These are phyloP conservation scores for Volutella citrinella DNA, from an alignment of 2,329 filamentous ascomycete genomes.

Conservation along the genomic window DNA sequence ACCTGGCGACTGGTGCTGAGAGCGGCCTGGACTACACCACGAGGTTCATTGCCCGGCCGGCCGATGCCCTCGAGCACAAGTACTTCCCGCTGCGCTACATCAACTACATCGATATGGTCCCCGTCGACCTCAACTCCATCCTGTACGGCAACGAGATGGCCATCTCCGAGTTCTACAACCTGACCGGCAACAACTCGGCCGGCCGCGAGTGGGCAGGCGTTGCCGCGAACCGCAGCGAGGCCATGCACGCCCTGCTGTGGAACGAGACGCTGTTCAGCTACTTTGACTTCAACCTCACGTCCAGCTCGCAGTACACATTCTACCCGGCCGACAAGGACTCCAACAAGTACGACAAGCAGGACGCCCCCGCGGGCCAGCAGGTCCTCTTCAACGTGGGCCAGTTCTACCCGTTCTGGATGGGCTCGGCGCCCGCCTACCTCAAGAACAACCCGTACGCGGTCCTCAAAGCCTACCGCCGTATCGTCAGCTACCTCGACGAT, in stretches of 20 bases:
- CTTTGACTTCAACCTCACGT: constrained; percentile 68
- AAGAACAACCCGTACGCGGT: constrained; percentile 59
- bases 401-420: constrained; percentile 68
- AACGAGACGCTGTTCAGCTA: constrained; percentile 60
- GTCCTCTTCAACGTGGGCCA: constrained; percentile 57
- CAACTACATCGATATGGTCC: constrained; percentile 56
- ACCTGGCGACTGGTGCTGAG: constrained; percentile 64
- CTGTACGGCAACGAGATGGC: constrained; percentile 63
- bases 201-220: constrained; percentile 47
- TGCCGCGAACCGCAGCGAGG: constrained; percentile 53
- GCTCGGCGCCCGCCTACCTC: constrained; percentile 56
- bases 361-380: constrained; percentile 53
- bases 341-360: constrained; percentile 23
- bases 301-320: constrained; percentile 52
- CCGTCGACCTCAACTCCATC: constrained; percentile 67
- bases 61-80: constrained; percentile 55
- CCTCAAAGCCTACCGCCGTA: constrained; percentile 49
- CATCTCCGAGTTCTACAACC: constrained; percentile 53
- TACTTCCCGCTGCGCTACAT: constrained; percentile 65
- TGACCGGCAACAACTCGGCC: constrained; percentile 47
- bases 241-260: constrained; percentile 64
- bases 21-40: constrained; percentile 63
- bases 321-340: constrained; percentile 46
- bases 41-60: constrained; percentile 56
- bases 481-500: constrained; percentile 49